These are phyloP conservation scores for Penicillium occitanis DNA, from an alignment of 2,329 filamentous ascomycete genomes.

Conservation along the genomic window DNA sequence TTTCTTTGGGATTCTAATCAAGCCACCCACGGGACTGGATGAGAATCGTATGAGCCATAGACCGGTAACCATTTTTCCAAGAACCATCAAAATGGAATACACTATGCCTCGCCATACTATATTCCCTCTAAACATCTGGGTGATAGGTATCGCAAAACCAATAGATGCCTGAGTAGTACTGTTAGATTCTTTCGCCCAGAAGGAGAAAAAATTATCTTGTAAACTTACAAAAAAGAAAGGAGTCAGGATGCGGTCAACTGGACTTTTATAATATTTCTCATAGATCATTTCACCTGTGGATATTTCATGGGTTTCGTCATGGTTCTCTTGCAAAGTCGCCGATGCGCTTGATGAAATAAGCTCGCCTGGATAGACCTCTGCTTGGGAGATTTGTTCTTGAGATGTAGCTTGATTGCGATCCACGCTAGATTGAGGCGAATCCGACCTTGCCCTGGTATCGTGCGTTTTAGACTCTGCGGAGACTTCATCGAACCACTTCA, in stretches of 20 bases:
- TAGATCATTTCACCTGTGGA: conserved; percentile 40
- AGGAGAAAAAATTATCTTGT: not conserved
- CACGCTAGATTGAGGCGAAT: not conserved
- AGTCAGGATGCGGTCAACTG: conserved; percentile 57
- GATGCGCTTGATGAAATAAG: not conserved
- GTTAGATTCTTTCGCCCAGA: not conserved
- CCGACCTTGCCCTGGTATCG: not conserved
- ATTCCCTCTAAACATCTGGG: conserved; percentile 62
- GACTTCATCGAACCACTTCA: conserved; percentile 51
- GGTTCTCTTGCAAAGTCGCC: not conserved
- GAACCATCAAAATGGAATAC: conserved; percentile 68
- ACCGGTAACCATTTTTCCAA: conserved; percentile 62
- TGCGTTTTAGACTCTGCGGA: not conserved
- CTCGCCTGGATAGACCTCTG: not conserved
- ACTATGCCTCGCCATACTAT: conserved; percentile 72
- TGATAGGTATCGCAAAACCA: conserved; percentile 76
- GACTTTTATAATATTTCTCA: conserved; percentile 47
- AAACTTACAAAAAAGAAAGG: conserved; percentile 69
- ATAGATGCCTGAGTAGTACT: conserved; percentile 51
- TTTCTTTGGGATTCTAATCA: not conserved
- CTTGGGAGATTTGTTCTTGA: not conserved
- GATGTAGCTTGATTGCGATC: not conserved
- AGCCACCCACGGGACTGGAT: conserved; percentile 4
- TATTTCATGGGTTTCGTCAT: not conserved
- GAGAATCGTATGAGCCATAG: conserved; percentile 55